These are phyloP conservation scores for Avena atlantica DNA, from an alignment of 176 grass and related monocot species.

Conservation along the genomic window DNA sequence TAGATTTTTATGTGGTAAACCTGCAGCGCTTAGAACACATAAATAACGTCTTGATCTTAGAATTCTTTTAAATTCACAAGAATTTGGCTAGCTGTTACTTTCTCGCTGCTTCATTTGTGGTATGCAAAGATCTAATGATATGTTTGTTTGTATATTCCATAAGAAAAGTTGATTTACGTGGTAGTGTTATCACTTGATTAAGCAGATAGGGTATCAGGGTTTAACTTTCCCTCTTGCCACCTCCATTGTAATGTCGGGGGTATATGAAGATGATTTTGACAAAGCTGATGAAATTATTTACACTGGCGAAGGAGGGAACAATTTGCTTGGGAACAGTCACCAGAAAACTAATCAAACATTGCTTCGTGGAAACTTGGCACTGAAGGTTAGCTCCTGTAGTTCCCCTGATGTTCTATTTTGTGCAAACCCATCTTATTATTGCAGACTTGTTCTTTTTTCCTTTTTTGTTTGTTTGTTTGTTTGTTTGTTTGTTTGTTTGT, in stretches of 20 bases:
- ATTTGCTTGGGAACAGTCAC: slow-evolving; percentile 63
- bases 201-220: slow-evolving; percentile 45
- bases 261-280: slow-evolving; percentile 80
- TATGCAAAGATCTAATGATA: slow-evolving; percentile 6
- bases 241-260: slow-evolving; percentile 71
- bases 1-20: not conserved
- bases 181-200: slow-evolving; percentile 50
- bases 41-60: slow-evolving; percentile 16
- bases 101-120: slow-evolving; percentile 13
- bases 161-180: slow-evolving; percentile 19
- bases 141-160: slow-evolving; percentile 10
- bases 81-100: slow-evolving; percentile 2
- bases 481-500: not conserved
- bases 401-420: slow-evolving; percentile 5
- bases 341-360: slow-evolving; percentile 61
- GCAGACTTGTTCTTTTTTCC: not conserved
- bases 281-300: slow-evolving; percentile 68
- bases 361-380: slow-evolving; percentile 69
- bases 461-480: not conserved
- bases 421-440: not conserved
- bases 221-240: slow-evolving; percentile 69
- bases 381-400: slow-evolving; percentile 54
- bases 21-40: not conserved
- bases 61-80: not conserved
- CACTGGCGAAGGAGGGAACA: slow-evolving; percentile 69